A percentile compares a stretch with the other conserved stretches of the same genome.
Conservation (phyloP, 2,329 filamentous ascomycete genomes). For the Pestalotiopsis sp. region DNA sequence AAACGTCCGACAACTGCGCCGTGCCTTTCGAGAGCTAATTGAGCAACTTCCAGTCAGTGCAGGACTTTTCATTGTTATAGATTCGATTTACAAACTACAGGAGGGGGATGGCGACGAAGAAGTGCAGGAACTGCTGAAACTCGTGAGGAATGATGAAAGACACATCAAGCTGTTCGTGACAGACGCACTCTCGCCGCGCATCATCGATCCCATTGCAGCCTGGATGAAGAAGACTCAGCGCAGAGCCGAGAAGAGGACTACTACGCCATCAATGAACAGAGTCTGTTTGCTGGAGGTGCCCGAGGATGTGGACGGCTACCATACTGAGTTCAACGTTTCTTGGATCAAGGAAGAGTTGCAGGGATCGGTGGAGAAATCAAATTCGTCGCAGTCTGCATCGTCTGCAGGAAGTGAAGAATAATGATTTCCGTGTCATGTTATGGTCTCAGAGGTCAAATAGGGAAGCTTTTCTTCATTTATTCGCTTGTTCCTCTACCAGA, state of each 20-base stretch:
- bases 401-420: neutral
- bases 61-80: neutral
- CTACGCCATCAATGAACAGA: neutral
- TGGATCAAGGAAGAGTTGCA: conserved; percentile 9
- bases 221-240: neutral
- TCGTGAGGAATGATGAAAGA: neutral
- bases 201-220: neutral
- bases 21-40: neutral
- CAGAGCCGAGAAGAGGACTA: neutral
- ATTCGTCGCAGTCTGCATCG: neutral
- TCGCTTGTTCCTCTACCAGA: no score
- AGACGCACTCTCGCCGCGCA: neutral
- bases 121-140: neutral
- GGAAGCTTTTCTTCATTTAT: no score
- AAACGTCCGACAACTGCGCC: neutral
- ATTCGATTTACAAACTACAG: neutral
- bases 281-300: neutral
- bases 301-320: conserved; percentile 1
- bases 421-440: neutral
- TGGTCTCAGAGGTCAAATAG: no score
- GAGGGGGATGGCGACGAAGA: neutral
- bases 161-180: conserved; percentile 6
- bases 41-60: neutral
- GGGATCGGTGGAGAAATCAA: neutral
- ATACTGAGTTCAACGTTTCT: conserved; percentile 4